Evolutionary conservation across 176 grass and related monocot species (phyloP), one percentile per base, ranked within the genome.

Genomic region (Zoysia pacifica): DNA sequence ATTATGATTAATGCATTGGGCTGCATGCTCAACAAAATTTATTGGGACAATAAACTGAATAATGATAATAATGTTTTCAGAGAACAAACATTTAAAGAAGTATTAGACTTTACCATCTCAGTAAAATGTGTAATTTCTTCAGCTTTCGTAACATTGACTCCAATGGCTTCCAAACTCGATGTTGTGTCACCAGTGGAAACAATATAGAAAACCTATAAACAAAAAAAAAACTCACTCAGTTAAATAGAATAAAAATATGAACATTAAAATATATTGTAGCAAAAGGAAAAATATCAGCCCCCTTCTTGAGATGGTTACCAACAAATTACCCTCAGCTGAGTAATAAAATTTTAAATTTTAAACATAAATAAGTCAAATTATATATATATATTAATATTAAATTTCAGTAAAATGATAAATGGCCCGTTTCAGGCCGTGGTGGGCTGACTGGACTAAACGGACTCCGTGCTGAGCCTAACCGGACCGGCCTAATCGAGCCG

Each of bases 81-180:
- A 48, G 10, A 72, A 73, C 40, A 62, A 5, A 16, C 13, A 50
- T 64, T 73, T 79, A 28, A 14, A 62, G 11, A 77, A 73, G 18
- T 79, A 69, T 10, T 87, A 77, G 58, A 20, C 35, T 83, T 90
- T 82, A 97, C 95, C 95, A 97, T 97, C 83, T 97, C 95, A 79
- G 95, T 91, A 71, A 97, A 97, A 79, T 93, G 72, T 46, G 95
- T 97, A 53, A 97, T 89, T 54, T 94, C 81, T 88, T 97, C 95
- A 85, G 94, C 92, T 89, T 91, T 94, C 13, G 90, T 97, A 19
- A 94, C 91, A 81, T 89, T 79, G 45, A 94, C 73, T 83, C 92
- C 92, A 55, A 91, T 87, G 85, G 91, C 79, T 89, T 94, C 90
- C 78, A 97, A 79, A 78, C 87, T 82, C 65, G 92, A 89, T 63